Percentiles rank a stretch among this genome's conserved stretches.
Conservation (phyloP, 108 stramenopile genomes). For the Fistulifera solaris region DNA sequence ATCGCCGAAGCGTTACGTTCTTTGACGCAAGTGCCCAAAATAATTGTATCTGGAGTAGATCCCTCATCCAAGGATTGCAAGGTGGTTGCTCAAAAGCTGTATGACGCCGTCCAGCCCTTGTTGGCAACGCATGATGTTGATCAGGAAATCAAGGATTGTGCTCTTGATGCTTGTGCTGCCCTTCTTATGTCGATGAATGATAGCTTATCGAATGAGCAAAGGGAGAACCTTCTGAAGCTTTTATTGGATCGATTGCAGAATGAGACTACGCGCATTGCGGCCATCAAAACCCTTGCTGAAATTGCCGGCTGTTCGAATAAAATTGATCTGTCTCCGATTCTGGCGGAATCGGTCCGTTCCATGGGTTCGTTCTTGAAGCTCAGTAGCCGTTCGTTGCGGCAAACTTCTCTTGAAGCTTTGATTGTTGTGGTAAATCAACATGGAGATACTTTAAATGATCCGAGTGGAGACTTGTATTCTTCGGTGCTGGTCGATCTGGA, state of each 20-base stretch:
- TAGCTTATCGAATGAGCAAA: conserved; percentile 42
- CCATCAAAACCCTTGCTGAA: conserved; percentile 77
- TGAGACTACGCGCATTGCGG: conserved; percentile 89
- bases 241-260: conserved; percentile 86
- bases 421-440: conserved; percentile 57
- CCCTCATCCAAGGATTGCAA: conserved; percentile 26
- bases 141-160: conserved; percentile 96
- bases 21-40: conserved; percentile 57
- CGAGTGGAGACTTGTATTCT: conserved; percentile 43
- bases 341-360: conserved; percentile 58
- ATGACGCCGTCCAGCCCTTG: conserved; percentile 81
- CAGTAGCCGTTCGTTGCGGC: conserved; percentile 79
- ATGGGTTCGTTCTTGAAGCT: conserved; percentile 84
- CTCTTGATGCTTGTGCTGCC: conserved; percentile 51
- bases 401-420: conserved; percentile 73
- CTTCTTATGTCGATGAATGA: conserved; percentile 48
- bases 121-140: conserved; percentile 91
- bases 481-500: conserved; percentile 70
- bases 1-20: conserved; percentile 89
- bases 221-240: conserved; percentile 46
- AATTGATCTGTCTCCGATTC: conserved; percentile 68
- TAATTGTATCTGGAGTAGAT: conserved; percentile 39
- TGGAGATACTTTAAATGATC: conserved; percentile 16
- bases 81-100: conserved; percentile 58
- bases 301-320: conserved; percentile 51